Conservation (phyloP, 2,329 filamentous ascomycete species). For the Colletotrichum sp. region DNA sequence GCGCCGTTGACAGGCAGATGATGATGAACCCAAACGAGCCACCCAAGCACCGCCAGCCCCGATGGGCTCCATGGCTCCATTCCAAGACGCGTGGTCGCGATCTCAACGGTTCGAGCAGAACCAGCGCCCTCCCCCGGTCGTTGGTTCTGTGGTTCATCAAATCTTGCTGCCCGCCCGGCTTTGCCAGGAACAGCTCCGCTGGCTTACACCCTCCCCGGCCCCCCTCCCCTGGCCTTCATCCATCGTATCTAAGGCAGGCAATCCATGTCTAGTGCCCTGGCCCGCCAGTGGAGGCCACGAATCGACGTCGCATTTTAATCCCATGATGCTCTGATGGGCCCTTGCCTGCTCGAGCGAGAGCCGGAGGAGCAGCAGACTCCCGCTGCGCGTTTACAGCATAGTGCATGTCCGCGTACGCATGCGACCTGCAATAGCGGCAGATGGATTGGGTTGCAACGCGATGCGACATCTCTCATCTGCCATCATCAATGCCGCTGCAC, state of each 20-base stretch:
- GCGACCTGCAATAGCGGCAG: background rate
- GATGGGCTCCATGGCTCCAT: background rate
- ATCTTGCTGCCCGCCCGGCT: background rate
- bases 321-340: background rate
- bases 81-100: background rate
- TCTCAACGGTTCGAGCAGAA: background rate
- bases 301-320: conserved; percentile 12
- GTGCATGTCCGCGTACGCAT: background rate
- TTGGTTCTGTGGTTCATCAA: conserved; percentile 9
- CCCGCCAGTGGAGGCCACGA: background rate
- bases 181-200: background rate
- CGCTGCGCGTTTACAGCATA: background rate
- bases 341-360: background rate
- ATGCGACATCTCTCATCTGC: background rate
- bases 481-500: background rate
- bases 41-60: background rate
- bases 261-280: background rate
- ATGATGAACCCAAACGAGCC: background rate
- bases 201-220: background rate
- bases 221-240: background rate
- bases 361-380: background rate
- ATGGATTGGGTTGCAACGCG: background rate
- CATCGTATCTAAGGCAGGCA: background rate
- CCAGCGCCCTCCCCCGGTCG: background rate
- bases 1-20: background rate